These are phyloP conservation scores for Leccinellum albellum DNA, from an alignment of 768 basidiomycete species.

Conservation along the genomic window DNA sequence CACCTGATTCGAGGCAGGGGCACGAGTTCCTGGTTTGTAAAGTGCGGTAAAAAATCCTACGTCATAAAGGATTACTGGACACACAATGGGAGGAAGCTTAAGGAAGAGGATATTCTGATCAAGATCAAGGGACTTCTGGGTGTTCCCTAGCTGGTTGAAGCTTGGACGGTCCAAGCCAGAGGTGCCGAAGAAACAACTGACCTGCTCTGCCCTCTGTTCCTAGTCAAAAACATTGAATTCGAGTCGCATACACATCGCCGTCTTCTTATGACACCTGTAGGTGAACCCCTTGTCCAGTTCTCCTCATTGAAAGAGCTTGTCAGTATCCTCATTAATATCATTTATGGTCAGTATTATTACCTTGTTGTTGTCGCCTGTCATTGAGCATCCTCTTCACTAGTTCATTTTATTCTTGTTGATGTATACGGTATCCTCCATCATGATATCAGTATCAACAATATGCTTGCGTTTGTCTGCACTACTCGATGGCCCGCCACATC, in stretches of 20 bases:
- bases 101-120: background rate
- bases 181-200: background rate
- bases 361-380: too few species aligned
- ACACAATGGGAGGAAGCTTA: background rate
- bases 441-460: background rate
- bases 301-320: background rate
- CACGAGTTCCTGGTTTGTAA: background rate
- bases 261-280: too few species aligned
- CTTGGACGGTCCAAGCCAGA: background rate
- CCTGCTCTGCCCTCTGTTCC: background rate
- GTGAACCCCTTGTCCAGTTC: background rate
- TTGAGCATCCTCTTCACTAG: background rate
- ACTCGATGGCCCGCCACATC: background rate
- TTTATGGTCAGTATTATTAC: background rate
- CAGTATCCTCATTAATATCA: background rate
- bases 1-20: background rate
- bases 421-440: background rate
- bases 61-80: background rate
- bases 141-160: background rate
- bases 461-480: background rate
- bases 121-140: background rate
- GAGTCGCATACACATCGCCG: background rate
- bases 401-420: background rate
- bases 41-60: background rate
- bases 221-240: background rate